A percentile compares a stretch with the other conserved stretches of the same genome.
These are phyloP conservation scores for Mortierella sp. DNA, from an alignment of 371 early-diverging fungal genomes.

Conservation along the genomic window DNA sequence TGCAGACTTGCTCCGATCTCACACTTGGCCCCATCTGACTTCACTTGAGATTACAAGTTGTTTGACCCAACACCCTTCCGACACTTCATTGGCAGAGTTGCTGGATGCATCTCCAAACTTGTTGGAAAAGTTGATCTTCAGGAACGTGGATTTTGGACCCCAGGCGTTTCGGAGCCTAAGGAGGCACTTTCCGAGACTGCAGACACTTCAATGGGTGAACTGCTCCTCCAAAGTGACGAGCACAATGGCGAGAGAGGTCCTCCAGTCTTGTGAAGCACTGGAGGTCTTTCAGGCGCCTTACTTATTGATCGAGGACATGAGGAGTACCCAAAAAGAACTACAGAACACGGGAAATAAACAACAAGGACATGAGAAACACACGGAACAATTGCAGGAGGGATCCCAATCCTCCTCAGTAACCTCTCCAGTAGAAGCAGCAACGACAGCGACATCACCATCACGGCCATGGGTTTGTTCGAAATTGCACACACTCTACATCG, in stretches of 20 bases:
- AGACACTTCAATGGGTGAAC: conserved; percentile 7
- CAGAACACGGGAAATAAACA: too few relatives aligned
- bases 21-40: conserved; percentile 16
- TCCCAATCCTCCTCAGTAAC: too few relatives aligned
- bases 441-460: not conserved
- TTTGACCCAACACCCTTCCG: conserved; percentile 9
- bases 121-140: conserved; percentile 14
- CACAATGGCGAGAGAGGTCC: conserved; percentile 18
- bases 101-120: conserved; percentile 10
- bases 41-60: conserved; percentile 19
- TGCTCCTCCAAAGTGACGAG: conserved; percentile 24
- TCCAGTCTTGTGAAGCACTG: conserved; percentile 9
- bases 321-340: not conserved
- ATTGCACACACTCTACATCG: conserved; percentile 12
- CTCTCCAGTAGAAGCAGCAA: not conserved
- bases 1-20: not conserved
- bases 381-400: too few relatives aligned
- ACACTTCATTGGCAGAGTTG: conserved; percentile 10
- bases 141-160: conserved; percentile 22
- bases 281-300: conserved; percentile 22
- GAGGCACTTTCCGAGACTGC: conserved; percentile 14
- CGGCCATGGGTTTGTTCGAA: conserved; percentile 12
- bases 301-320: conserved; percentile 14
- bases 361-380: too few relatives aligned
- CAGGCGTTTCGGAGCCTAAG: conserved; percentile 20